Base-by-base conservation (phyloP, 2,329 filamentous ascomycete species). In the Botrytis hyacinthi region DNA sequence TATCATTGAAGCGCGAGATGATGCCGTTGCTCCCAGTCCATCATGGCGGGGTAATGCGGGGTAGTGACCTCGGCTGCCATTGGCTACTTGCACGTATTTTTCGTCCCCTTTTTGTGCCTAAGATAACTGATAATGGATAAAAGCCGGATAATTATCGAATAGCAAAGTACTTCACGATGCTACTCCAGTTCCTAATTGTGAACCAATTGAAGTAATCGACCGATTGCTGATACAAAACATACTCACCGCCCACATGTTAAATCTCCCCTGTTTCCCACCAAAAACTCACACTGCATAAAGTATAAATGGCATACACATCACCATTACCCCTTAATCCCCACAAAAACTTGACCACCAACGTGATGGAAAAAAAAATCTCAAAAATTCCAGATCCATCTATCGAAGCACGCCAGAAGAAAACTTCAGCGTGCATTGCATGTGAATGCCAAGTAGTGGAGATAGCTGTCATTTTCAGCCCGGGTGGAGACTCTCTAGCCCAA, bases 351-450 rank as follows among this genome's bases (percentile, higher is more conserved):
- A 40, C 32, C n/a, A 54, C 4, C 46, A 68, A 22, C 26, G 26
- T 54, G 46, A 54, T 10, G 26, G 4, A 54, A 40, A 67, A 67
- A 67, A 51, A 37, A n/a, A 12, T 40, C 29, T 54, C 3, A 48
- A 29, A 7, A 14, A 29, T 6, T n/a, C n/a, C 65, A 40, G 46
- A 62, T 37, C 22, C 22, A 62, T 54, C 26, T 29, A 48, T 40
- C 26, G 26, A 54, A 68, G 65, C 35, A 29, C 26, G 65, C 16
- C 35, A 54, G 65, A 51, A 67, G 61, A 65, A 68, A 68, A 54
- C 35, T 54, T 68, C 65, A 68, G 51, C 32, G 26, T 54, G 46
- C 65, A 68, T 68, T 68, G 46, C 35, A 68, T 68, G 22, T 29
- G n/a, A 29, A 42, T 40, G 46, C 46, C 26, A 54, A 54, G 29